Evolutionary conservation across 345 rosid genomes (phyloP), one percentile per base, ranked within the genome.

Genomic region (Brassica nigra): DNA sequence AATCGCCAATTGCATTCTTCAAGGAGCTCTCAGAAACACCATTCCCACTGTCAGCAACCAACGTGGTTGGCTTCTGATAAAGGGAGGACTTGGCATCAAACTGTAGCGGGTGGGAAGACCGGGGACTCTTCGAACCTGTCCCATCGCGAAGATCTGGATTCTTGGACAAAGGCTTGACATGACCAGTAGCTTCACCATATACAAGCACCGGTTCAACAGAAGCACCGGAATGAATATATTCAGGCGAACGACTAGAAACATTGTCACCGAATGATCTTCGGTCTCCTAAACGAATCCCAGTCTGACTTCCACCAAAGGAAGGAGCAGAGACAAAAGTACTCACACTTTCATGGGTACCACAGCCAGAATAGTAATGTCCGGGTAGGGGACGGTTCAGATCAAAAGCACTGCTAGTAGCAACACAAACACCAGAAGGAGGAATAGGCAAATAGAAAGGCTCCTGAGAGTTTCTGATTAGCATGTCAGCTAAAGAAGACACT

Each of bases 81-180:
- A 64, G 61, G 78, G 79, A 79, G 72, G 63, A 58, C 54, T 79
- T 79, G 52, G 79, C 79, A 82, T 76, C 65, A 80, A 82, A 81
- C 66, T 70, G 78, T 57, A 81, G 76, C 62, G 83, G 77, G 75
- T 68, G 83, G 63, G 86, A 78, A 72, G 76, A 74, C 2, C 79
- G 78, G 73, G 87, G 90, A 76, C 87, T 90, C 80, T 65, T 87
- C 84, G 91, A 87, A 77, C 81, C 95, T 64, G 83, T 74, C 78
- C 54, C 87, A 75, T 68, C 62, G 75, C 44, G 72, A 77, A 82
- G 78, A 84, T 87, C 90, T 8, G 83, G 62, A 79, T 62, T 78
- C 42, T 90, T 88, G 5, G 83, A 78, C 68, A 80, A 59, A 70
- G 79, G 84, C 63, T 86, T 88, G 55, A 70, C 30, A 76, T 76